A percentile compares a stretch with the other conserved stretches of the same genome.
These are phyloP conservation scores for Solanum habrochaites DNA, from an alignment of 257 asterid genomes.

Conservation along the genomic window DNA sequence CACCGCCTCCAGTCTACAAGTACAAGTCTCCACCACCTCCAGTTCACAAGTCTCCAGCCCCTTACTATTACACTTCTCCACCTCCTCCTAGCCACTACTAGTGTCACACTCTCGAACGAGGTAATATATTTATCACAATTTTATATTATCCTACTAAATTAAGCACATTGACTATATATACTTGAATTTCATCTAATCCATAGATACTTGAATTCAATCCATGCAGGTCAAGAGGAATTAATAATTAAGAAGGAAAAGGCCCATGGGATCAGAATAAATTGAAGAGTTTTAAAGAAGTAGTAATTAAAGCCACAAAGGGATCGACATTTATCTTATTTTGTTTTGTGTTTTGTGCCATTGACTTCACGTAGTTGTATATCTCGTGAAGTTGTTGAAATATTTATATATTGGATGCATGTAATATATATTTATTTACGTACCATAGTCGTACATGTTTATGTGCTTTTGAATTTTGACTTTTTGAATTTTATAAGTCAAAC, in stretches of 20 bases:
- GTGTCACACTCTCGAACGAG: not conserved
- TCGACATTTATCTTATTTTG: not conserved
- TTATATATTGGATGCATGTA: not conserved
- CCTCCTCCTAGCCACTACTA: slow-evolving; percentile 19
- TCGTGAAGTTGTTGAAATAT: not conserved
- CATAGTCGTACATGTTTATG: not conserved
- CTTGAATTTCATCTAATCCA: not conserved
- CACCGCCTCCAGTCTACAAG: not conserved
- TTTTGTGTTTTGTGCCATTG: slow-evolving; percentile 1
- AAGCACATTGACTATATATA: not conserved
- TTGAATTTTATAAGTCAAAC: not conserved
- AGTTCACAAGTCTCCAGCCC: not conserved
- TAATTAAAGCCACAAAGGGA: not conserved
- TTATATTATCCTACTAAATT: not conserved
- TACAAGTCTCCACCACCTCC: not conserved
- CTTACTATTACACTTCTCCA: slow-evolving; percentile 3
- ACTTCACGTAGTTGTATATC: slow-evolving; percentile 5
- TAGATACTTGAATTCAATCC: not conserved
- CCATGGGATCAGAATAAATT: not conserved
- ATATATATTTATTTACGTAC: not conserved
- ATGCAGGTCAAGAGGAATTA: not conserved
- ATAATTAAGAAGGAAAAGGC: not conserved
- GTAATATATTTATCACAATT: not conserved
- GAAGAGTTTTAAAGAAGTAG: not conserved
- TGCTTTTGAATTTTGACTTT: not conserved